Evolutionary conservation across 495 filamentous ascomycete species (phyloP).

Genomic region (Margaritispora aquatica): DNA sequence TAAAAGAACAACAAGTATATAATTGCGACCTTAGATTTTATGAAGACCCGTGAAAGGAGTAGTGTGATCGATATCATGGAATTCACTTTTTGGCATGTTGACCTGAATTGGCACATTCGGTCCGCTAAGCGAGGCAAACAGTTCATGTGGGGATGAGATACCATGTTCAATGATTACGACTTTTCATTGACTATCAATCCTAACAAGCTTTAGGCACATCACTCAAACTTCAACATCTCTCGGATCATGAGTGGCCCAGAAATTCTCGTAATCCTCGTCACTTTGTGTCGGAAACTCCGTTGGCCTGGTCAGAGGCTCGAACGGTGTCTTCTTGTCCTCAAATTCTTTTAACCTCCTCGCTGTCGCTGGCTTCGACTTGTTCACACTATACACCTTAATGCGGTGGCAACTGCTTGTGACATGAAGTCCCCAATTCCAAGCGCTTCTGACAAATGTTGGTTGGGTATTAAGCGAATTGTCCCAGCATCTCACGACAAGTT

Average conservation of each 20-base stretch:
- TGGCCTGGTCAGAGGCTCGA: conserved; percentile 47
- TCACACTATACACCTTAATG: conserved; percentile 58
- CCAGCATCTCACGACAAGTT: conserved; percentile 51
- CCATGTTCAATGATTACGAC: too few relatives aligned
- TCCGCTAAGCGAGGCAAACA: too few relatives aligned
- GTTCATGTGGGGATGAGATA: too few relatives aligned
- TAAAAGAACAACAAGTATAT: too few relatives aligned
- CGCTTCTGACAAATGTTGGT: conserved; percentile 36
- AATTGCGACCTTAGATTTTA: too few relatives aligned
- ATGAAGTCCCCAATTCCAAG: conserved; percentile 58
- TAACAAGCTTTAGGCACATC: too few relatives aligned
- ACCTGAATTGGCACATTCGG: too few relatives aligned
- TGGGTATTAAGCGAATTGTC: conserved; percentile 52
- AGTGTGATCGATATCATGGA: too few relatives aligned
- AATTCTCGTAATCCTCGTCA: conserved; percentile 40
- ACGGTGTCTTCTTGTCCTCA: conserved; percentile 37
- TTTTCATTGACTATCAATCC: too few relatives aligned
- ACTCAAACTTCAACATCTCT: conserved; percentile 42
- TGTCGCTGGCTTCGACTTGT: conserved; percentile 43
- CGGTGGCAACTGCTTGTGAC: conserved; percentile 61
- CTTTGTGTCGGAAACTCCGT: conserved; percentile 38
- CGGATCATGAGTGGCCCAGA: conserved; percentile 37
- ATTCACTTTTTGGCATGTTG: too few relatives aligned
- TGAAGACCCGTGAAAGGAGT: too few relatives aligned
- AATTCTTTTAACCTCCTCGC: conserved; percentile 40